Evolutionary conservation across 164 flowering plant species (phyloP).

Genomic region (Cinnamomum micranthum): DNA sequence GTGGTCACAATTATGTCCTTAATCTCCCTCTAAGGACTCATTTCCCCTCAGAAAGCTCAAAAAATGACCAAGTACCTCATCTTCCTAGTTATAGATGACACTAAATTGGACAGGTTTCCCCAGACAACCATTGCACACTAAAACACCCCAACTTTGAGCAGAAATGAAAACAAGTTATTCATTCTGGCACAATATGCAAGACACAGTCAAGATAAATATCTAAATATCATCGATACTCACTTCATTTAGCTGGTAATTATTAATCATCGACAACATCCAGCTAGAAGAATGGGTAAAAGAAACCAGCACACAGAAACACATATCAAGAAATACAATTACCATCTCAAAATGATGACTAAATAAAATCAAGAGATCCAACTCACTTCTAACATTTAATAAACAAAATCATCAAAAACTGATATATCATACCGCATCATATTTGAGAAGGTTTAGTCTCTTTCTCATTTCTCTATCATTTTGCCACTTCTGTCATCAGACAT

Average conservation of each 20-base stretch:
- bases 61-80: too few species aligned
- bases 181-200: too few species aligned
- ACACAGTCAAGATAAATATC: too few species aligned
- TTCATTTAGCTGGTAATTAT: not conserved
- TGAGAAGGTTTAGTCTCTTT: conserved; percentile 67
- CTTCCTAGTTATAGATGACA: too few species aligned
- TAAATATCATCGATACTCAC: not conserved
- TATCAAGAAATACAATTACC: not conserved
- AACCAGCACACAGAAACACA: not conserved
- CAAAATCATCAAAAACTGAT: conserved; percentile 8
- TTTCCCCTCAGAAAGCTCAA: too few species aligned
- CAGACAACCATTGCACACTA: too few species aligned
- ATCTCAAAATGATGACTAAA: not conserved
- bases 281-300: not conserved
- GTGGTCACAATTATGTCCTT: too few species aligned
- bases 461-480: conserved; percentile 67
- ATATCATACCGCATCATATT: conserved; percentile 79
- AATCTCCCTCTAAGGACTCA: too few species aligned
- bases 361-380: not conserved
- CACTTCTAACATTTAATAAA: too few species aligned
- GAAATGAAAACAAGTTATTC: too few species aligned
- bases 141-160: too few species aligned
- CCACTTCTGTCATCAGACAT: conserved; percentile 40
- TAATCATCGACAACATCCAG: not conserved
- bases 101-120: too few species aligned